Percentiles rank a stretch among this genome's conserved stretches.
Conservation (phyloP, 2,329 filamentous ascomycete species). For the Fusarium xylarioides region DNA sequence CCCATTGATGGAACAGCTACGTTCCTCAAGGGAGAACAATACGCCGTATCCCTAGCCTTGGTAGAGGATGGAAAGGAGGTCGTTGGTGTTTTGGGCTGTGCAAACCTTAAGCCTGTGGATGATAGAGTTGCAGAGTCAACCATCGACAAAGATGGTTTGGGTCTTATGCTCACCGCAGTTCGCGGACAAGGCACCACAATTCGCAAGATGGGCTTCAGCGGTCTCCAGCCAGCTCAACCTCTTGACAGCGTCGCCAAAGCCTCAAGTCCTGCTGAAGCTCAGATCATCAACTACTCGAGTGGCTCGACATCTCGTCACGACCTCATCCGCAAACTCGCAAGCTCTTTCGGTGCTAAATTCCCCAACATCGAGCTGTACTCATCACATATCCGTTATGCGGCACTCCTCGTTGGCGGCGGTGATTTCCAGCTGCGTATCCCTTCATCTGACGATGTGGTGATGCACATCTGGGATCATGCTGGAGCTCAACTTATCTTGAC, state of each 20-base stretch:
- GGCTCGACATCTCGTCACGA: slow-evolving; percentile 46
- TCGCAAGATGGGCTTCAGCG: slow-evolving; percentile 37
- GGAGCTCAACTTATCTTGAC: slow-evolving; percentile 66
- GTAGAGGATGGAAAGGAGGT: slow-evolving; percentile 65
- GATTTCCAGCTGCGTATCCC: slow-evolving; percentile 49
- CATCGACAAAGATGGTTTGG: slow-evolving; percentile 47
- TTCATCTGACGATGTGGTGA: slow-evolving; percentile 21
- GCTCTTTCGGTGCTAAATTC: slow-evolving; percentile 44
- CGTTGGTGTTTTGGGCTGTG: slow-evolving; percentile 68
- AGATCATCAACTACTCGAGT: slow-evolving; percentile 48
- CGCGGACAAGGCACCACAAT: slow-evolving; percentile 45
- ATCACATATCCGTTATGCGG: slow-evolving; percentile 52
- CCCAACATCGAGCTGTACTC: slow-evolving; percentile 53
- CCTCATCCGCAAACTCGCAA: slow-evolving; percentile 45
- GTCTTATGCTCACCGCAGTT: slow-evolving; percentile 49
- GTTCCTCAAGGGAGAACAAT: slow-evolving; percentile 69
- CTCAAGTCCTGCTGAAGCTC: slow-evolving; percentile 33
- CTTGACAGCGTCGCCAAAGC: slow-evolving; percentile 37
- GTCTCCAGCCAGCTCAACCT: slow-evolving; percentile 29
- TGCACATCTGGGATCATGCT: slow-evolving; percentile 63
- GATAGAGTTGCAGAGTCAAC: slow-evolving; percentile 49
- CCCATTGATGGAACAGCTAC: slow-evolving; percentile 72
- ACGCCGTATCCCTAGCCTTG: slow-evolving; percentile 68
- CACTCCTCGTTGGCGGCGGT: slow-evolving; percentile 50
- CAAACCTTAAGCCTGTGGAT: slow-evolving; percentile 59